A percentile compares a stretch with the other conserved stretches of the same genome.
phyloP scores from a whole-genome alignment of 495 filamentous ascomycete genomes.

The Penicillium salamii region DNA sequence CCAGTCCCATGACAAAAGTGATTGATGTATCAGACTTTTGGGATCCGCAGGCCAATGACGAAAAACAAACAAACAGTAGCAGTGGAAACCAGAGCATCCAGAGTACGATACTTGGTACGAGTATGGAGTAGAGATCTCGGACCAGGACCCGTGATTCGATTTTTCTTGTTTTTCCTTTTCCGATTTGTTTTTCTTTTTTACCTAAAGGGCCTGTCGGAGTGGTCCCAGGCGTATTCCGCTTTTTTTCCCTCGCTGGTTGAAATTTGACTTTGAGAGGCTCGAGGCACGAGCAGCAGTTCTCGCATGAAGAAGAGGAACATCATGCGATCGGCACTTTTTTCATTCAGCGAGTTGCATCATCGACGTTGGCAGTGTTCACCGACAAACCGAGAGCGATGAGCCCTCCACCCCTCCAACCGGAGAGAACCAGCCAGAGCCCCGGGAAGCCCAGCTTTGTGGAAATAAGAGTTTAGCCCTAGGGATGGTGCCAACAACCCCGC shows the following conservation, averaged over 20 bases:
- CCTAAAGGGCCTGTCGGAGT: conserved; percentile 27
- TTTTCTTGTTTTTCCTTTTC: conserved; percentile 14
- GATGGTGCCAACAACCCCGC: conserved; percentile 5
- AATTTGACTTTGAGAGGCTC: conserved; percentile 12
- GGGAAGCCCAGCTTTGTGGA: not conserved
- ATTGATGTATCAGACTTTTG: conserved; percentile 35
- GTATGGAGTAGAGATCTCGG: conserved; percentile 10
- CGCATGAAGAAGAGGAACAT: conserved; percentile 29
- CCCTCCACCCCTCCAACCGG: not conserved
- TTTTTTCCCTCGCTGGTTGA: not conserved
- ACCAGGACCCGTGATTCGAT: conserved; percentile 15
- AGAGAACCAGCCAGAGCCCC: not conserved
- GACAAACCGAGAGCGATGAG: conserved; percentile 20
- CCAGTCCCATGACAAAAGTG: conserved; percentile 37
- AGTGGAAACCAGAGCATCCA: conserved; percentile 8
- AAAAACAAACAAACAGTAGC: conserved; percentile 7
- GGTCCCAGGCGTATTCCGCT: conserved; percentile 16
- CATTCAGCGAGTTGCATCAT: conserved; percentile 23
- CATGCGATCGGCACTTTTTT: conserved; percentile 33
- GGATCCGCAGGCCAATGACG: conserved; percentile 31
- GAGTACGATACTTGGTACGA: too few species aligned
- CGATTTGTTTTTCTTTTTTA: conserved; percentile 1
- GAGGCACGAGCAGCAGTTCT: conserved; percentile 28
- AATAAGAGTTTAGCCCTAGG: conserved; percentile 1
- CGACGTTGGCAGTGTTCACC: conserved; percentile 29